A percentile compares a stretch with the other conserved stretches of the same genome.
phyloP scores from a whole-genome alignment of 164 flowering plant genomes.

The Sedum album region DNA sequence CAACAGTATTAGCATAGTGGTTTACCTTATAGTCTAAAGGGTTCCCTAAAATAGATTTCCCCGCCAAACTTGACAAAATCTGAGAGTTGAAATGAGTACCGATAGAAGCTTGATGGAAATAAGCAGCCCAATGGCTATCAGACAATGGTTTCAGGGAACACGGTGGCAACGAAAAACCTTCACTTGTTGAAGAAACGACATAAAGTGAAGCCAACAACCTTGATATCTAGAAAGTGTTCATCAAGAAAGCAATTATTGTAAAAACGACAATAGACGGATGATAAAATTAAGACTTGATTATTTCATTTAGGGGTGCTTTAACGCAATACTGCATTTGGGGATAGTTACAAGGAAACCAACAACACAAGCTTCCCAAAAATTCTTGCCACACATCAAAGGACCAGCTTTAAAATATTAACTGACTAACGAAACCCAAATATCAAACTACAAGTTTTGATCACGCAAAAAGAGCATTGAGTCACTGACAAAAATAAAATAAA shows the following conservation, averaged over 20 bases:
- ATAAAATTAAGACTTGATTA: not conserved
- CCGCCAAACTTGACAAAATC: slow-evolving; percentile 28
- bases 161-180: slow-evolving; percentile 26
- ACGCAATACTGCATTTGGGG: not conserved
- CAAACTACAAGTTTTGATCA: not conserved
- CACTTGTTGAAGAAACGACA: slow-evolving; percentile 36
- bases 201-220: slow-evolving; percentile 57
- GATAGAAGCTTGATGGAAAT: slow-evolving; percentile 92
- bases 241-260: not conserved
- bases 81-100: slow-evolving; percentile 55
- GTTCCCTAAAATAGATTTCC: slow-evolving; percentile 20
- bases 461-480: not conserved
- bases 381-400: not conserved
- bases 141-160: slow-evolving; percentile 36
- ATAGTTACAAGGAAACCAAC: not conserved
- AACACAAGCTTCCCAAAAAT: not conserved
- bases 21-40: slow-evolving; percentile 36
- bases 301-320: not conserved
- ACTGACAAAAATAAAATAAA: not conserved
- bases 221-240: slow-evolving; percentile 45
- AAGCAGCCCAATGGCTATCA: slow-evolving; percentile 72
- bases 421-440: not conserved
- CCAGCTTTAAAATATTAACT: not conserved
- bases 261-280: not conserved
- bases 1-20: not conserved